Conservation (phyloP, 352 stramenopile genomes). For the Globisporangium splendens region DNA sequence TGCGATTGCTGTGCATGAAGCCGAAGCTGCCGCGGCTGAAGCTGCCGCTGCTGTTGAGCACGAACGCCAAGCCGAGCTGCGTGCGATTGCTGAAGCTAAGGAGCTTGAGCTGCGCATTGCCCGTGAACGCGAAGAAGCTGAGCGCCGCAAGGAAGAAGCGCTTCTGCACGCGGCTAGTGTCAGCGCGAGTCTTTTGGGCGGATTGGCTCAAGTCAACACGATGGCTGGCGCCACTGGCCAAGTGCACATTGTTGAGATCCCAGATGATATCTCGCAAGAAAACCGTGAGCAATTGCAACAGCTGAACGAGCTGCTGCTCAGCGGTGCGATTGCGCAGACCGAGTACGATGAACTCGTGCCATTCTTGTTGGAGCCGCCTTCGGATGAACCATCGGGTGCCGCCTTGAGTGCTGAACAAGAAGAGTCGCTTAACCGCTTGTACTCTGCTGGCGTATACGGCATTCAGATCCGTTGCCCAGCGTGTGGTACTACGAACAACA, state of each 20-base stretch:
- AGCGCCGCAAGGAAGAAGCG: conserved; percentile 58
- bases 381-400: conserved; percentile 51
- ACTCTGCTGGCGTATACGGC: conserved; percentile 71
- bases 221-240: conserved; percentile 60
- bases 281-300: conserved; percentile 85
- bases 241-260: conserved; percentile 82
- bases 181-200: conserved; percentile 68
- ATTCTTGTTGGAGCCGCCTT: conserved; percentile 77
- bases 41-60: conserved; percentile 72
- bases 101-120: conserved; percentile 58
- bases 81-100: conserved; percentile 70
- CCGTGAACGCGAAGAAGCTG: conserved; percentile 50
- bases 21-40: conserved; percentile 65
- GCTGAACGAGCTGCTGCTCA: conserved; percentile 81
- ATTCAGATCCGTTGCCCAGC: conserved; percentile 86
- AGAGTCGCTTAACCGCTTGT: conserved; percentile 77
- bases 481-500: conserved; percentile 86
- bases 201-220: conserved; percentile 77
- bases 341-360: conserved; percentile 87
- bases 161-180: conserved; percentile 70
- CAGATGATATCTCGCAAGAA: conserved; percentile 77
- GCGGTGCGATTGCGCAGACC: conserved; percentile 73
- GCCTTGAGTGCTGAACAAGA: conserved; percentile 76
- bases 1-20: conserved; percentile 53
- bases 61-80: conserved; percentile 77